Base-by-base conservation (phyloP, 495 filamentous ascomycete genomes). In the Halenospora varia region DNA sequence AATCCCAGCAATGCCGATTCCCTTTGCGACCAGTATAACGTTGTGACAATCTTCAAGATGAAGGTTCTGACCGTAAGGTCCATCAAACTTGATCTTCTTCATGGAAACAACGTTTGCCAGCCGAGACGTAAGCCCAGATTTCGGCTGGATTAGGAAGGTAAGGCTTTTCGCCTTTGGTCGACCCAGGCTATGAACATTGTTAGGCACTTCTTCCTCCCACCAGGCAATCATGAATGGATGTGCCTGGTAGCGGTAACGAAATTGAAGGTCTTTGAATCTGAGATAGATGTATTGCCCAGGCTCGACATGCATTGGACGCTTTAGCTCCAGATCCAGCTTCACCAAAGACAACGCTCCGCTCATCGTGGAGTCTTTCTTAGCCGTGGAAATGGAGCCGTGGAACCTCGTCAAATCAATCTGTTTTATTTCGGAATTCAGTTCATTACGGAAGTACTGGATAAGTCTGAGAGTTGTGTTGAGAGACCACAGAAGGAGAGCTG, bases 1-100 rank as follows among this genome's bases (percentile, higher is more conserved):
- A 19, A 60, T 23, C 9, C 57, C 57, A 17, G 45, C 57, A 22
- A 60, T 60, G 3, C 57, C 53, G 25, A 60, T 60, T 6, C 57
- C 57, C 46, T 51, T 41, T 1, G 39, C 57, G 29, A 56, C 44
- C 1, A 60, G 29, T 3, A 60, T 18, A 11, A 60, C 57, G 1
- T 22, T 60, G 2, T 60, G 51, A 20, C 51, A 60, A 4, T n/a
- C n/a, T 25, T 60, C 45, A 8, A 56, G 10, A 6, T 51, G 19
- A 8, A 49, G 45, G 48, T 60, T 20, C 18, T 45, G 2, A 2
- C 57, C 53, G 19, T 55, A 56, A 3, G 57, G 52, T 18, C 57
- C 57, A 22, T 60, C 57, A 19, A 60, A 9, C 1, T 19, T 25
- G 2, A 53, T 48, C 10, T 25, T 35, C 26, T 15, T 11, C 19